Evolutionary conservation across 495 filamentous ascomycete species (phyloP), one percentile per base, ranked within the genome.

Genomic region (Hypoxylon trugodes): DNA sequence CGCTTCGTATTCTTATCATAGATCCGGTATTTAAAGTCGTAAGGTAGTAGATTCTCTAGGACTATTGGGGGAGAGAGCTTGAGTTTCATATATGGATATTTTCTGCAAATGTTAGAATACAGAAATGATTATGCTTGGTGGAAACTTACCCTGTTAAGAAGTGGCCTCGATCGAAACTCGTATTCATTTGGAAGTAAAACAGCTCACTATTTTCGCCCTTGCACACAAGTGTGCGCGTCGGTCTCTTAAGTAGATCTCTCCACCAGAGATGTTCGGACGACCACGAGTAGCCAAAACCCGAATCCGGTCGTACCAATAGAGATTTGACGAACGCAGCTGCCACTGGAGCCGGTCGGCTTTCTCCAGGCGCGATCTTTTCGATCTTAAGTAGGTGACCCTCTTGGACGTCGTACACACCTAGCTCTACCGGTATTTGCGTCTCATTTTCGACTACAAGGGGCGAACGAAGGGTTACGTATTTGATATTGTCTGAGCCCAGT

Each of bases 1-100:
- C 96, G 95, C 78, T 90, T 93, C 0, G 92, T 97, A 73, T 96
- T 95, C 79, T 93, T 96, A 77, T 98, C 95, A 69, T 97, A 97
- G 18, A 98, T 97, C 50, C 93, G 86, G 72, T 98, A 98, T 73
- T 98, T 98, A 88, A 98, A 98, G 76, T 98, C 96, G 68, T 90
- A 97, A 0, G 95, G 95, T 21, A 98, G 81, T 21, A 98, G 80
- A 69, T 98, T 98, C 71, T 98, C 93, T 9, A 98, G 81, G 65
- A 96, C 93, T 40, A 98, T 85, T 0, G 95, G 95, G 12, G 95
- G 93, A 19, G 90, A 93, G 19, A 98, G 85, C 53, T 90, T 88
- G 41, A 98, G 79, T 51, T 87, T 86, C 96, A 98, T 98, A 73
- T 96, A 95, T 3, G 95, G 95, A 72, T 98, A 98, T 56, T 87